These are phyloP conservation scores for Nicotiana attenuata DNA, from an alignment of 257 asterid species.

Conservation along the genomic window DNA sequence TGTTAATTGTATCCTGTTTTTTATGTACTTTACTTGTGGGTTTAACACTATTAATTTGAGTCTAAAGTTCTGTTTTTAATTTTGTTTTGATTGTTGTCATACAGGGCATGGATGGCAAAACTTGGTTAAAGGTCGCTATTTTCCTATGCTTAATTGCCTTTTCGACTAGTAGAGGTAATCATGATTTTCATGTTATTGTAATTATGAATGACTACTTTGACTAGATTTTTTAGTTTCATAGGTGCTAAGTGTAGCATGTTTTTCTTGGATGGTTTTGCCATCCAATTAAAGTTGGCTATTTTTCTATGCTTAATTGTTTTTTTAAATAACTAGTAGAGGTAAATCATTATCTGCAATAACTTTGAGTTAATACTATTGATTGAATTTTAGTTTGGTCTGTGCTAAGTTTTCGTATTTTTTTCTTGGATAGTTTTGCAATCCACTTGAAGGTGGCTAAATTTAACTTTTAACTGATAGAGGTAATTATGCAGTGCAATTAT, in stretches of 20 bases:
- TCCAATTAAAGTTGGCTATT: neutral
- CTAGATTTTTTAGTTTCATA: neutral
- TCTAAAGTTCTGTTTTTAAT: neutral
- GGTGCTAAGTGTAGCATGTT: neutral
- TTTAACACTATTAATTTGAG: neutral
- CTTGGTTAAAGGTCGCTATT: constrained; percentile 26
- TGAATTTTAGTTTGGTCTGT: neutral
- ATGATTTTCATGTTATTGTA: neutral
- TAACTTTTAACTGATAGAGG: constrained; percentile 27
- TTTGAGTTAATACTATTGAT: neutral
- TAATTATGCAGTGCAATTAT: neutral
- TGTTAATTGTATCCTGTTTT: neutral
- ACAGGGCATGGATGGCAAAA: constrained; percentile 28
- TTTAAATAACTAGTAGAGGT: neutral
- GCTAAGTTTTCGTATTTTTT: neutral
- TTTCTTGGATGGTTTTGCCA: neutral
- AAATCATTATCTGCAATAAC: neutral
- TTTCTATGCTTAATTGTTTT: neutral
- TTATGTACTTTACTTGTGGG: neutral
- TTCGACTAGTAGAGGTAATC: constrained; percentile 34
- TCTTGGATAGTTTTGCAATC: neutral
- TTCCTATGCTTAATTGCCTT: constrained; percentile 20
- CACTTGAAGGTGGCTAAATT: constrained; percentile 14
- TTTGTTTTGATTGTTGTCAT: neutral
- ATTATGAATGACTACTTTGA: neutral